These are phyloP conservation scores for Lichtheimia ramosa DNA, from an alignment of 371 early-diverging fungal genomes.

Conservation along the genomic window DNA sequence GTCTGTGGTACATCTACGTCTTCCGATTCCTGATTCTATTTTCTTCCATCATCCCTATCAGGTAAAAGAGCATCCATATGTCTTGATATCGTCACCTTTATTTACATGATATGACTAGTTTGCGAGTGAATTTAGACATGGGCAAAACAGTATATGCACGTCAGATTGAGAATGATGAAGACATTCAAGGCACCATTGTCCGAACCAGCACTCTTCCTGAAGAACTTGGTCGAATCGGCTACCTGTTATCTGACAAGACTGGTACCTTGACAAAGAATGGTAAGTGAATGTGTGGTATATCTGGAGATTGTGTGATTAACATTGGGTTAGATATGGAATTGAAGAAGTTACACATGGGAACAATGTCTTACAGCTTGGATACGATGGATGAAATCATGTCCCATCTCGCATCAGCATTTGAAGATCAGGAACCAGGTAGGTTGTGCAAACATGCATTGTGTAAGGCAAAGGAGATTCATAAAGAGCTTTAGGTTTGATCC, in stretches of 20 bases:
- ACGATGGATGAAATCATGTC: constrained; percentile 85
- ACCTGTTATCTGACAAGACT: constrained; percentile 98
- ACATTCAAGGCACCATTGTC: constrained; percentile 89
- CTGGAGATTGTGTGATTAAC: neutral
- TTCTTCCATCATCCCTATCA: constrained; percentile 98
- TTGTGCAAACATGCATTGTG: neutral
- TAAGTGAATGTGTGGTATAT: constrained; percentile 21
- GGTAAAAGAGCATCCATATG: constrained; percentile 31
- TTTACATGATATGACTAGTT: constrained; percentile 30
- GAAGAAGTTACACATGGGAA: constrained; percentile 97
- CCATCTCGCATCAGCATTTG: constrained; percentile 63
- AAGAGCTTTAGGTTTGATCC: constrained; percentile 6
- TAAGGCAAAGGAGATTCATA: neutral
- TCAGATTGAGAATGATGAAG: constrained; percentile 80
- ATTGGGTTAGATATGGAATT: constrained; percentile 89
- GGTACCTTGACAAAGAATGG: constrained; percentile 99
- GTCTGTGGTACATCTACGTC: constrained; percentile 88
- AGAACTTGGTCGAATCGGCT: constrained; percentile 97
- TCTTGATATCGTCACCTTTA: neutral
- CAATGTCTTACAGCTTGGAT: constrained; percentile 90
- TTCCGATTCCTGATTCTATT: constrained; percentile 97
- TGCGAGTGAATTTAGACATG: constrained; percentile 98
- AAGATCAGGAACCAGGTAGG: constrained; percentile 23
- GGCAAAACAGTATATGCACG: constrained; percentile 92
- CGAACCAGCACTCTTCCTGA: constrained; percentile 98